Evolutionary conservation across 1,139 yeast genomes (phyloP).

Genomic region (Eremothecium sinecaudum): DNA sequence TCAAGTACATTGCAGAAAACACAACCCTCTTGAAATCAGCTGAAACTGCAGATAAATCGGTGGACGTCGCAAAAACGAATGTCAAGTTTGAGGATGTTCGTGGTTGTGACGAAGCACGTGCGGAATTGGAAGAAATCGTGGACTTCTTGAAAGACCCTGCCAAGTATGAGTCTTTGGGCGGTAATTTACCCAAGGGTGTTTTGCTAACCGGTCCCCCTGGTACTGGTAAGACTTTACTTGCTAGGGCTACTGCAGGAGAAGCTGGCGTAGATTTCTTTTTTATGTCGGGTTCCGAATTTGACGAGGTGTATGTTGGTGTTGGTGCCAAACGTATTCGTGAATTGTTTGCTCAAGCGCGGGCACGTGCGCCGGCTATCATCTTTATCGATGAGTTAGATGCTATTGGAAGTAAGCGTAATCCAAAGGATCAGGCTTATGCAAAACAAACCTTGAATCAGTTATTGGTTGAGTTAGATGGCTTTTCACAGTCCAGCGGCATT

Average conservation of each 20-base stretch:
- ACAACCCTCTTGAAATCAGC: constrained; percentile 74
- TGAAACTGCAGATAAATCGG: constrained; percentile 64
- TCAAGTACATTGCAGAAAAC: constrained; percentile 73
- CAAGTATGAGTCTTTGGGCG: constrained; percentile 92
- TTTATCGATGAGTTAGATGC: constrained; percentile 97
- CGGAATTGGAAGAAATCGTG: constrained; percentile 92
- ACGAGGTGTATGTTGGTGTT: constrained; percentile 95
- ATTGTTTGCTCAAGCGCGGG: constrained; percentile 83
- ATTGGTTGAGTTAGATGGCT: constrained; percentile 93
- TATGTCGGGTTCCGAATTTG: constrained; percentile 98
- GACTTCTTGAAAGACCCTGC: constrained; percentile 94
- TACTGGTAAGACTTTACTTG: constrained; percentile 94
- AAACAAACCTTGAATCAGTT: constrained; percentile 94
- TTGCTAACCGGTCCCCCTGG: constrained; percentile 98
- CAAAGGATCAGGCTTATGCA: constrained; percentile 95
- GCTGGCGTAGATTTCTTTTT: constrained; percentile 98
- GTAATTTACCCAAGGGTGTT: constrained; percentile 95
- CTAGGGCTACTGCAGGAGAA: constrained; percentile 98
- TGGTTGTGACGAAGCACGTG: constrained; percentile 97
- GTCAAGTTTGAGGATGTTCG: constrained; percentile 89
- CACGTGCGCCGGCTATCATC: constrained; percentile 92
- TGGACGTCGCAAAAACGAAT: constrained; percentile 77
- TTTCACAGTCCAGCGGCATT: constrained; percentile 85
- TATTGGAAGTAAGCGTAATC: constrained; percentile 94
- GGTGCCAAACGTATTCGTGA: constrained; percentile 98